Evolutionary conservation across 2,329 filamentous ascomycete species (phyloP).

Genomic region (Xylariomycetidae sp.): DNA sequence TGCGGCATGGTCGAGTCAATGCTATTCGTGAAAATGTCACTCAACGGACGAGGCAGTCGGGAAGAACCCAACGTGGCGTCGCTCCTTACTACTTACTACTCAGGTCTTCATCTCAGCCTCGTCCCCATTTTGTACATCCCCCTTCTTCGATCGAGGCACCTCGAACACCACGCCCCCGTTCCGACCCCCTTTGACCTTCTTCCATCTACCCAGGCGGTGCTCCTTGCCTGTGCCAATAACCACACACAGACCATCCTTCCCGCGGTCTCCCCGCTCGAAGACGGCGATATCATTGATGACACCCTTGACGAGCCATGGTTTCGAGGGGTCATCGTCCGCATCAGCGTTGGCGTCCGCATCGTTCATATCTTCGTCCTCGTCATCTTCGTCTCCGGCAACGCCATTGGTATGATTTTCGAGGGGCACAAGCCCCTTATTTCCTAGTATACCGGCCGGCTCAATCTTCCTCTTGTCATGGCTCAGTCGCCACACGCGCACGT

Average conservation of each 20-base stretch:
- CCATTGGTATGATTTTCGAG: conserved; percentile 17
- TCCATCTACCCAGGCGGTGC: conserved; percentile 81
- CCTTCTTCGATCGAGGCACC: too few species aligned
- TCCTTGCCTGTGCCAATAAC: conserved; percentile 85
- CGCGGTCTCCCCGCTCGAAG: conserved; percentile 77
- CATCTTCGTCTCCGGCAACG: conserved; percentile 14
- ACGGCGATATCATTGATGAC: conserved; percentile 85
- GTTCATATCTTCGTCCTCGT: conserved; percentile 16
- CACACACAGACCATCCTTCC: conserved; percentile 73
- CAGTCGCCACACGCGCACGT: conserved; percentile 79
- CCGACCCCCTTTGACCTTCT: conserved; percentile 56
- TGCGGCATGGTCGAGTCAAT: too few species aligned
- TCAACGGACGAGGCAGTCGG: too few species aligned
- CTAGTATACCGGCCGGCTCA: conserved; percentile 66
- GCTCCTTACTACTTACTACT: too few species aligned
- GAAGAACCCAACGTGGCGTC: too few species aligned
- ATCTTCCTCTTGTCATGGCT: conserved; percentile 78
- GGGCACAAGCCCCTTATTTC: too few species aligned
- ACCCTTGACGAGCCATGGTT: conserved; percentile 51
- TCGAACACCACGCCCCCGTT: conserved; percentile 90
- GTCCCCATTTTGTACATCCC: too few species aligned
- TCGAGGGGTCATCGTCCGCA: conserved; percentile 11
- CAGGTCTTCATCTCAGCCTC: too few species aligned
- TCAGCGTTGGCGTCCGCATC: conserved; percentile 14
- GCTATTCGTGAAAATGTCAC: too few species aligned